Evolutionary conservation across 306 rosid genomes (phyloP), one percentile per base, ranked within the genome.

Genomic region (Pueraria montana): DNA sequence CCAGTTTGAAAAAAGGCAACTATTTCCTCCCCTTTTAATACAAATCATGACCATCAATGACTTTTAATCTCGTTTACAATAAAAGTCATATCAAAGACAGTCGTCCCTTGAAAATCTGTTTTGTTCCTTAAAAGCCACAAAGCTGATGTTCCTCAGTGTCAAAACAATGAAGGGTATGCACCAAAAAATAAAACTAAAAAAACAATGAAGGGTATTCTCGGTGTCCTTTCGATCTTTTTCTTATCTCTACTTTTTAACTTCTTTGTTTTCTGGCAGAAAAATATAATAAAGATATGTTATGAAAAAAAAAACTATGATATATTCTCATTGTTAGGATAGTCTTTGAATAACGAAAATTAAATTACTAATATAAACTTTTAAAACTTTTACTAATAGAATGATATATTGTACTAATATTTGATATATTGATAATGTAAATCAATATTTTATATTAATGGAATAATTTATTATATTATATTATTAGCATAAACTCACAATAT

Each of bases 31-130:
- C 43, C 21, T 63, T 62, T 62, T 26, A 27, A 16, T 30, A 63
- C 70, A 63, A 30, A 63, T 63, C 45, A 63, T 63, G 70, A 63
- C 23, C 43, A 30, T 30, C 13, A 16, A 63, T 16, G 43, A 63
- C 43, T 32, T 62, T 26, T 63, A 27, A 63, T 63, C 69, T 27
- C 16, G 5, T 14, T 63, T 30, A 16, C 4, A 26, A 3, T 20
- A 56, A 56, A 62, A 26, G 40, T 63, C 23, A 63, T 14, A 7
- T 16, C 23, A 27, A 32, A 63, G 42, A 32, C 8, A 17, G 3
- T 5, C 63, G 2, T 1, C 3, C 40, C 21, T 30, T 16, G 12
- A 30, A 63, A 61, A 63, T 16, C 43, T 14, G 30, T 63, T 32
- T 7, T 62, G 40, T 62, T 63, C 43, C 23, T 30, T 32, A 16